Conservation (phyloP, 352 stramenopile species). For the Pythium grandisporangium region DNA sequence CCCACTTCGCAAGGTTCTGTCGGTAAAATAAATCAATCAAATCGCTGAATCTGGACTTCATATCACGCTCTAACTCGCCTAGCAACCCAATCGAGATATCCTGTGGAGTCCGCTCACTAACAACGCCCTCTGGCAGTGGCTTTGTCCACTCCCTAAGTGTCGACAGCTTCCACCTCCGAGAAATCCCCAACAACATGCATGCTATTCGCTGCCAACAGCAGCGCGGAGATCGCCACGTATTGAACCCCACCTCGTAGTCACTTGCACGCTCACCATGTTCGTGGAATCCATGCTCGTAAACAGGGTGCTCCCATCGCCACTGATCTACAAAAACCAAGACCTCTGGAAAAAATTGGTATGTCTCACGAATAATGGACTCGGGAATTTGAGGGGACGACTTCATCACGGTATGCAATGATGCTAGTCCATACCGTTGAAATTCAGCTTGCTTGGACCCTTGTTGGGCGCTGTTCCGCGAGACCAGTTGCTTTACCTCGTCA, state of each 20-base stretch:
- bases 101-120: slow-evolving; percentile 9
- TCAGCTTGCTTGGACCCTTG: slow-evolving; percentile 1
- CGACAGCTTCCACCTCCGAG: no score
- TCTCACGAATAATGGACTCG: slow-evolving; percentile 17
- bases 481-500: slow-evolving; percentile 1
- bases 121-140: no score
- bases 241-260: slow-evolving; percentile 9
- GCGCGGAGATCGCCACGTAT: slow-evolving; percentile 8
- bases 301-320: slow-evolving; percentile 16
- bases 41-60: slow-evolving; percentile 24
- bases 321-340: slow-evolving; percentile 30
- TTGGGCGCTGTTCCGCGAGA: background rate
- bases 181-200: slow-evolving; percentile 13
- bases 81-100: slow-evolving; percentile 25
- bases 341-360: slow-evolving; percentile 29
- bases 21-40: slow-evolving; percentile 32
- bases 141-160: background rate
- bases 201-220: slow-evolving; percentile 22
- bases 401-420: no score
- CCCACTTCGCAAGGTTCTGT: slow-evolving; percentile 39
- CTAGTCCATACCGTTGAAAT: slow-evolving; percentile 7
- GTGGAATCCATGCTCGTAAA: slow-evolving; percentile 17
- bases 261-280: slow-evolving; percentile 5
- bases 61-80: slow-evolving; percentile 24
- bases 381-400: no score